Percentiles rank a stretch among this genome's conserved stretches.
phyloP scores from a whole-genome alignment of 345 rosid species.

The Gossypium ekmanianum region DNA sequence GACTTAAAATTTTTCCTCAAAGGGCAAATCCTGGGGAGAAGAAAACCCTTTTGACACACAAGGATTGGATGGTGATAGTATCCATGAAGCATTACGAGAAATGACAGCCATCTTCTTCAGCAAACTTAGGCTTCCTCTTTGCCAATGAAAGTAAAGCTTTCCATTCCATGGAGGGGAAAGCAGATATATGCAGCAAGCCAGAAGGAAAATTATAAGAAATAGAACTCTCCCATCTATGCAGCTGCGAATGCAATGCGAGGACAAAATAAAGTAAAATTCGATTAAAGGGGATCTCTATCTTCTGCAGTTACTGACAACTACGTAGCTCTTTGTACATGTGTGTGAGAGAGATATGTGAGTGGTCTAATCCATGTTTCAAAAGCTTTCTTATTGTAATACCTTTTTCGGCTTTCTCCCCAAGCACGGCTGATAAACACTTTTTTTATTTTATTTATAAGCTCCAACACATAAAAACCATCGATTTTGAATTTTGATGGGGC shows the following conservation, averaged over 20 bases:
- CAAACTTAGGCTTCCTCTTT: constrained; percentile 22
- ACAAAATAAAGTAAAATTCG: constrained; percentile 23
- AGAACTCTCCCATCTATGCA: neutral
- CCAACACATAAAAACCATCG: no score
- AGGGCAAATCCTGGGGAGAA: constrained; percentile 18
- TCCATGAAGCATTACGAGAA: constrained; percentile 23
- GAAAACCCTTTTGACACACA: neutral
- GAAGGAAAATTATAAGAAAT: neutral
- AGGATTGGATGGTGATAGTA: constrained; percentile 31
- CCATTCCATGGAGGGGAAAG: neutral
- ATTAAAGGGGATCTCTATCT: constrained; percentile 39
- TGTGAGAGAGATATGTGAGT: constrained; percentile 25
- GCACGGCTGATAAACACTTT: no score
- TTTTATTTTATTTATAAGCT: no score
- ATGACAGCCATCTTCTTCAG: constrained; percentile 32
- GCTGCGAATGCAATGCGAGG: constrained; percentile 5
- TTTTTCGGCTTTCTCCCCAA: neutral
- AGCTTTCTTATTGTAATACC: constrained; percentile 11
- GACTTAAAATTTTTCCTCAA: constrained; percentile 21
- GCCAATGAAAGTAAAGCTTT: constrained; percentile 21
- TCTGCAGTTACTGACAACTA: constrained; percentile 41
- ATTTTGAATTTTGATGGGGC: no score
- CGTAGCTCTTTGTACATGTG: neutral
- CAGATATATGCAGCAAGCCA: constrained; percentile 1
- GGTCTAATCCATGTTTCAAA: constrained; percentile 35